Percentiles rank a stretch among this genome's conserved stretches.
These are phyloP conservation scores for Puccinia hordei DNA, from an alignment of 1,284 basidiomycete species.

Conservation along the genomic window DNA sequence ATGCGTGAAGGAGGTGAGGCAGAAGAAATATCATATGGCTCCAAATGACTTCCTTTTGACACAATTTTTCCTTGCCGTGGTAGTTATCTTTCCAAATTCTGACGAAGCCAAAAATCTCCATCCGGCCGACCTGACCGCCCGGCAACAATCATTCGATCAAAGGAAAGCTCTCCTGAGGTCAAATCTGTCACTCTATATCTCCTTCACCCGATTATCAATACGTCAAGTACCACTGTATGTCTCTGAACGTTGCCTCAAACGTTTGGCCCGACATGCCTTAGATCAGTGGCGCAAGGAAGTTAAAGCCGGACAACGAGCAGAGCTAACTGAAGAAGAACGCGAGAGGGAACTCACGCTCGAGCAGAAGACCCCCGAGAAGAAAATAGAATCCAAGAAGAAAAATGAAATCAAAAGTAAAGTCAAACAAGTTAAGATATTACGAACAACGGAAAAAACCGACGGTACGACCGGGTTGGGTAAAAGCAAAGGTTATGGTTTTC, in stretches of 20 bases:
- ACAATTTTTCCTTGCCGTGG: neutral
- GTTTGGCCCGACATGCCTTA: conserved; percentile 78
- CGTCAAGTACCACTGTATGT: conserved; percentile 89
- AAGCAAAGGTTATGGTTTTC: conserved; percentile 91
- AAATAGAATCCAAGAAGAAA: conserved; percentile 58
- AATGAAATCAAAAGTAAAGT: conserved; percentile 56
- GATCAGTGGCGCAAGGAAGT: conserved; percentile 80
- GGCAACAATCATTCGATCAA: conserved; percentile 77
- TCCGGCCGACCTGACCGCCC: conserved; percentile 76
- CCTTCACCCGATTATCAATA: conserved; percentile 86
- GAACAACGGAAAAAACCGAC: conserved; percentile 82
- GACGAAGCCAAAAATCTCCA: conserved; percentile 73
- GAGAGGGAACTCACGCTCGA: conserved; percentile 60
- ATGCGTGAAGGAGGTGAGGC: conserved; percentile 86
- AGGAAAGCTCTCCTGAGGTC: conserved; percentile 76
- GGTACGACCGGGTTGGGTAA: conserved; percentile 79
- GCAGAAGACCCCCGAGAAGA: conserved; percentile 54
- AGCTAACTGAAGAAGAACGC: conserved; percentile 74
- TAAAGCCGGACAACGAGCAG: conserved; percentile 67
- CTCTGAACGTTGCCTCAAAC: conserved; percentile 83
- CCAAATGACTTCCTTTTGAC: conserved; percentile 1
- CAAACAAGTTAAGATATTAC: conserved; percentile 83
- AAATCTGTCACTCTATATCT: conserved; percentile 91
- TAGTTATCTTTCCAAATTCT: conserved; percentile 83
- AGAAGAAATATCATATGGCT: neutral